Conservation (phyloP, 441 rosid species). For the Gossypium davidsonii region DNA sequence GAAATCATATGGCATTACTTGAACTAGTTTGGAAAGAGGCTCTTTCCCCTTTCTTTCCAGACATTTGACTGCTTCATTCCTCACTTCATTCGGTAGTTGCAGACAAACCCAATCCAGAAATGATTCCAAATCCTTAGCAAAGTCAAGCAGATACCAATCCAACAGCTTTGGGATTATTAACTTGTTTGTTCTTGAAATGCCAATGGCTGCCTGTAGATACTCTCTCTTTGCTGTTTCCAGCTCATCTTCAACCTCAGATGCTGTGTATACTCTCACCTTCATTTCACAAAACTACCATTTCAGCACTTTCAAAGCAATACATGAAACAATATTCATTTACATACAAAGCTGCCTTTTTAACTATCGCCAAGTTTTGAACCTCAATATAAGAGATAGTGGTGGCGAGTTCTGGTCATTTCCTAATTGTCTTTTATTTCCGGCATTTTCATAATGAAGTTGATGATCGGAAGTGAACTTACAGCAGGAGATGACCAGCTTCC, state of each 20-base stretch:
- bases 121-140: constrained; percentile 73
- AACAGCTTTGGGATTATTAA: constrained; percentile 63
- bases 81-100: constrained; percentile 54
- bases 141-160: constrained; percentile 78
- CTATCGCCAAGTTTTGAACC: too few species aligned
- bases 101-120: constrained; percentile 75
- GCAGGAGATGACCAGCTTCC: constrained; percentile 93
- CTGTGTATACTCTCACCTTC: constrained; percentile 71
- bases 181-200: constrained; percentile 53
- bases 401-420: too few species aligned
- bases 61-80: constrained; percentile 53
- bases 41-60: constrained; percentile 43
- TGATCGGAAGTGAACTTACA: constrained; percentile 36
- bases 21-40: constrained; percentile 44
- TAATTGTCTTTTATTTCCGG: too few species aligned
- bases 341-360: background rate
- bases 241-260: constrained; percentile 59
- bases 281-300: background rate
- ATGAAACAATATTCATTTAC: background rate
- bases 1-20: constrained; percentile 76
- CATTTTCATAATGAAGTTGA: background rate
- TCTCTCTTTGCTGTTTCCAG: constrained; percentile 70
- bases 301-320: background rate
- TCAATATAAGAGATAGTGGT: too few species aligned
- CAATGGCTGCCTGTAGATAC: constrained; percentile 69